These are phyloP conservation scores for Saturnispora sanitii DNA, from an alignment of 805 yeast species.

Conservation along the genomic window DNA sequence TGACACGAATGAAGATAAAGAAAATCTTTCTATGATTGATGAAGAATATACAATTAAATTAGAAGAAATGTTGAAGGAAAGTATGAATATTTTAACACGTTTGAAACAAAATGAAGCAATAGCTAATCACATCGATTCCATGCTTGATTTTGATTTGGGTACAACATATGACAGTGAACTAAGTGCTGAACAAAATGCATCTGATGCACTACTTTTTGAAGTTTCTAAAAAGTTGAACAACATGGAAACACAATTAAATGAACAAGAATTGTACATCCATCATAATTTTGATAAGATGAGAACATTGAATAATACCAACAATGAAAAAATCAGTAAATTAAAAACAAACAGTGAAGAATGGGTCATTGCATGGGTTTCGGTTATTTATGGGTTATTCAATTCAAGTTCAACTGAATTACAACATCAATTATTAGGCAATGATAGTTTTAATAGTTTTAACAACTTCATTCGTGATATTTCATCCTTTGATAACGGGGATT, in stretches of 20 bases:
- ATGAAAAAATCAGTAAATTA: slow-evolving; percentile 10
- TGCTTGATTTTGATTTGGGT: background rate
- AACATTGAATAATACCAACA: slow-evolving; percentile 7
- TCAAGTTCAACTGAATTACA: slow-evolving; percentile 20
- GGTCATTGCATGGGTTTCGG: slow-evolving; percentile 24
- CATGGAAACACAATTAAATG: slow-evolving; percentile 6
- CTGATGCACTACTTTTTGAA: slow-evolving; percentile 16
- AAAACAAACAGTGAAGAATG: slow-evolving; percentile 16
- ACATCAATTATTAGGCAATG: slow-evolving; percentile 20
- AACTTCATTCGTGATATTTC: slow-evolving; percentile 18
- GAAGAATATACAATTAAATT: background rate
- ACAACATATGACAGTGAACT: background rate
- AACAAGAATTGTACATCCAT: slow-evolving; percentile 8
- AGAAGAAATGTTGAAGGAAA: background rate
- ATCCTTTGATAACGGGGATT: slow-evolving; percentile 16
- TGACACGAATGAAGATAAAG: background rate
- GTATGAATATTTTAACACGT: background rate
- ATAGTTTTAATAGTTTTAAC: slow-evolving; percentile 16
- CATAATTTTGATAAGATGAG: slow-evolving; percentile 9
- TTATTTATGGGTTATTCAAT: slow-evolving; percentile 21
- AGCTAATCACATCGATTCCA: background rate
- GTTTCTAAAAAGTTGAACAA: slow-evolving; percentile 13
- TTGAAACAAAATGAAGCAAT: slow-evolving; percentile 1
- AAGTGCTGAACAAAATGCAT: slow-evolving; percentile 4
- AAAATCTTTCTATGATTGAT: slow-evolving; percentile 2